Evolutionary conservation across 108 stramenopile species (phyloP).

Genomic region (Asterionellopsis glacialis): DNA sequence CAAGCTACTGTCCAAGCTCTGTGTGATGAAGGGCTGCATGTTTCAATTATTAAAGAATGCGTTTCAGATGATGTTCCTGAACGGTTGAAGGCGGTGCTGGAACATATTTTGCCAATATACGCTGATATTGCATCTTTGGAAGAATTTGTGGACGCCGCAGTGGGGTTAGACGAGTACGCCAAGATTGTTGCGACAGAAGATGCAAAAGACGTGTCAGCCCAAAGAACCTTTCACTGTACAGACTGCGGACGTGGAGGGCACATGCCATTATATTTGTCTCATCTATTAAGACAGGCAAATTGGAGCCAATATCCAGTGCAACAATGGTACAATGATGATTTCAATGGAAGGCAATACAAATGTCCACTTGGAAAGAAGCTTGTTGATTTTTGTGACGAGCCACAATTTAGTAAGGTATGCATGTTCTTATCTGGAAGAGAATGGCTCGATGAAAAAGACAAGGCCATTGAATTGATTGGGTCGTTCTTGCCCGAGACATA

Average conservation of each 20-base stretch:
- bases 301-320: constrained; percentile 35
- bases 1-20: constrained; percentile 27
- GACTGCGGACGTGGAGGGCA: constrained; percentile 35
- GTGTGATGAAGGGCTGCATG: constrained; percentile 24
- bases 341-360: constrained; percentile 28
- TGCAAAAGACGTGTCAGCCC: neutral
- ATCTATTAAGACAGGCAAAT: constrained; percentile 9
- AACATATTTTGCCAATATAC: constrained; percentile 24
- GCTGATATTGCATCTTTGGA: constrained; percentile 23
- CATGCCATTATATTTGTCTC: constrained; percentile 17
- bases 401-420: constrained; percentile 29
- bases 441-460: constrained; percentile 53
- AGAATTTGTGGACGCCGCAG: constrained; percentile 23
- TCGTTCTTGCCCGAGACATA: constrained; percentile 43
- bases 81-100: constrained; percentile 24
- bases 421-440: constrained; percentile 42
- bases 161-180: constrained; percentile 8
- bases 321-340: constrained; percentile 43
- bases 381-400: constrained; percentile 50
- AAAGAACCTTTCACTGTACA: neutral
- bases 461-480: constrained; percentile 15
- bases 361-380: constrained; percentile 39
- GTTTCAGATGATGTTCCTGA: constrained; percentile 29
- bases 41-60: constrained; percentile 25
- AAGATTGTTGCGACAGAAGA: constrained; percentile 1